Conservation (phyloP, 2,329 filamentous ascomycete genomes). For the Neophaeococcomyces mojaviensis region DNA sequence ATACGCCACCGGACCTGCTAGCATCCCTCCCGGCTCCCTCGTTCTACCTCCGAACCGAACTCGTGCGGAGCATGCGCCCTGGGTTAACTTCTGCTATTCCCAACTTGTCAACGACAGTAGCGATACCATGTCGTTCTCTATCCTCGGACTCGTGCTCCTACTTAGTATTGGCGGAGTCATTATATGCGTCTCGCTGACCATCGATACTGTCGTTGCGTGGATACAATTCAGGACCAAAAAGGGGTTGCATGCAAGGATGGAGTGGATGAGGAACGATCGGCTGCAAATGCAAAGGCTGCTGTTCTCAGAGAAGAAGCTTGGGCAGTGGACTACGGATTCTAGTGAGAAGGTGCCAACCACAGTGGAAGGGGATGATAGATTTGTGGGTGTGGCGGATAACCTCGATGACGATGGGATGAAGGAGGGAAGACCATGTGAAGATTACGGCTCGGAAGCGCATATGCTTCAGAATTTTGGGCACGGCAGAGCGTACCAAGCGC, state of each 20-base stretch:
- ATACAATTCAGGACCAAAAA: slow-evolving; percentile 8
- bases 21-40: slow-evolving; percentile 1
- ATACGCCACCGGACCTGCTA: slow-evolving; percentile 6
- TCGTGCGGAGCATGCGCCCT: neutral
- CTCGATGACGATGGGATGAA: neutral
- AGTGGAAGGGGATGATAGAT: neutral
- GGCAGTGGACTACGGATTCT: slow-evolving; percentile 13
- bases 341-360: neutral
- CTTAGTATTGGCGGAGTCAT: slow-evolving; percentile 18
- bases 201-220: slow-evolving; percentile 14
- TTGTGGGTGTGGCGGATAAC: neutral
- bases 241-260: slow-evolving; percentile 12
- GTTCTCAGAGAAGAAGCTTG: slow-evolving; percentile 20
- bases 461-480: no score
- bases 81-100: slow-evolving; percentile 14
- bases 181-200: slow-evolving; percentile 13
- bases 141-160: slow-evolving; percentile 21
- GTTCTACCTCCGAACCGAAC: neutral
- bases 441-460: neutral
- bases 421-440: neutral
- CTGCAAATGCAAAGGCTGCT: slow-evolving; percentile 23
- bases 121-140: slow-evolving; percentile 20
- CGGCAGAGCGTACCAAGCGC: no score
- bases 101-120: slow-evolving; percentile 16
- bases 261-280: slow-evolving; percentile 21